A percentile compares a stretch with the other conserved stretches of the same genome.
Evolutionary conservation across 139 green algal genomes (phyloP).

Genomic region (Gonium pectorale): DNA sequence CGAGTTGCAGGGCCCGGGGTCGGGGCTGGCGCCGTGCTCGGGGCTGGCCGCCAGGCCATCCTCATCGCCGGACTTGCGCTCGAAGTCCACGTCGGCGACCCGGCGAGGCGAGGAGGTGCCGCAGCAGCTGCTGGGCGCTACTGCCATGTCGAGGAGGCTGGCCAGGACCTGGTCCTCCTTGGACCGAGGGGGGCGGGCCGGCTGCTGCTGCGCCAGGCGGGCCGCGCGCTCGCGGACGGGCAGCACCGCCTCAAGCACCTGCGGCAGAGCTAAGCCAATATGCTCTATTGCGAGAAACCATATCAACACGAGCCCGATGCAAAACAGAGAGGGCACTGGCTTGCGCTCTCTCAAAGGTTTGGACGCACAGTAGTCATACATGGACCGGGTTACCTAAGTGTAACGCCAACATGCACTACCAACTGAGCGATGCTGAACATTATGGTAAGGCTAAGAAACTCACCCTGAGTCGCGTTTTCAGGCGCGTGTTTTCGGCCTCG

Average conservation of each 20-base stretch:
- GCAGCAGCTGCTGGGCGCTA: not conserved
- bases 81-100: not conserved
- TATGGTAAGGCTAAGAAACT: not conserved
- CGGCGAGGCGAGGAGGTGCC: not conserved
- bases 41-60: not conserved
- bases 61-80: not conserved
- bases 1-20: not conserved
- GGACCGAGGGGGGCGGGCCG: not conserved
- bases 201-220: not conserved
- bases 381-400: too few species aligned
- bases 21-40: not conserved
- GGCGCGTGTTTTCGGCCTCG: slow-evolving; percentile 5
- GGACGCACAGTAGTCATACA: too few species aligned
- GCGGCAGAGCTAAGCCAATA: too few species aligned
- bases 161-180: not conserved
- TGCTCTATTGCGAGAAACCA: too few species aligned
- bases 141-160: not conserved
- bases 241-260: slow-evolving; percentile 24
- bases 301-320: too few species aligned
- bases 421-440: too few species aligned
- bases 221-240: slow-evolving; percentile 6
- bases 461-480: slow-evolving; percentile 9
- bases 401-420: too few species aligned
- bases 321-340: too few species aligned
- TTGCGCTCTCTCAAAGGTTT: too few species aligned